These are phyloP conservation scores for Ensete ventricosum DNA, from an alignment of 176 grass and related monocot genomes.

Conservation along the genomic window DNA sequence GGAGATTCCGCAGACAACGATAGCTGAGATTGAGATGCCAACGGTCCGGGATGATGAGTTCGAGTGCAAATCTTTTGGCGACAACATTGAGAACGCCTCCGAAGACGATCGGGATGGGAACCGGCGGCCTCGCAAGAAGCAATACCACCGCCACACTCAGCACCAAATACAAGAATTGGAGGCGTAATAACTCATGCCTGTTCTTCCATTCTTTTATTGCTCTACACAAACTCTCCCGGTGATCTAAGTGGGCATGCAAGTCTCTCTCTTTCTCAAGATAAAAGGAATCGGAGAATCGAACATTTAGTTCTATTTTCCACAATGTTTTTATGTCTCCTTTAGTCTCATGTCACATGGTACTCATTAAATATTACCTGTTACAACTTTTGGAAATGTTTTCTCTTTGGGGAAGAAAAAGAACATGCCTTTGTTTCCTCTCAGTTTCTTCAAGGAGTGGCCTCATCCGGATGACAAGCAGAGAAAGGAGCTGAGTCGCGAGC, in stretches of 20 bases:
- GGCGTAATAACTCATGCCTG: conserved; percentile 20
- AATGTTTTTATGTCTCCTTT: not conserved
- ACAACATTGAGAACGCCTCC: conserved; percentile 35
- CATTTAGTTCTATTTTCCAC: not conserved
- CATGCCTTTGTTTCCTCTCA: conserved; percentile 1
- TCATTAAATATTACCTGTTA: not conserved
- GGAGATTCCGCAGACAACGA: conserved; percentile 21
- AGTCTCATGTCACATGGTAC: not conserved
- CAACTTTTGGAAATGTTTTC: no score
- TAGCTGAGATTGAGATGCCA: conserved; percentile 36
- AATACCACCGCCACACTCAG: conserved; percentile 91
- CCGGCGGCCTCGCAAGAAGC: conserved; percentile 70
- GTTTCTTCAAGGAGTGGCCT: conserved; percentile 85
- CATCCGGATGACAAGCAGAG: conserved; percentile 91
- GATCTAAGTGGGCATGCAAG: no score
- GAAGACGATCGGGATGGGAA: conserved; percentile 43
- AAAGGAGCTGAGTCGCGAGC: conserved; percentile 79
- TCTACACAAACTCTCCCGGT: not conserved
- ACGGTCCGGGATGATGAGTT: conserved; percentile 36
- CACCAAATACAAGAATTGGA: conserved; percentile 92
- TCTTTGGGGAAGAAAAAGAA: no score
- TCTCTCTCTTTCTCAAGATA: no score
- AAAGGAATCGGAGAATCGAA: no score
- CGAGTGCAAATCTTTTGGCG: conserved; percentile 66
- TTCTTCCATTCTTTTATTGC: not conserved